Conservation (phyloP, 139 green algal genomes). For the Haematococcus sp. region DNA sequence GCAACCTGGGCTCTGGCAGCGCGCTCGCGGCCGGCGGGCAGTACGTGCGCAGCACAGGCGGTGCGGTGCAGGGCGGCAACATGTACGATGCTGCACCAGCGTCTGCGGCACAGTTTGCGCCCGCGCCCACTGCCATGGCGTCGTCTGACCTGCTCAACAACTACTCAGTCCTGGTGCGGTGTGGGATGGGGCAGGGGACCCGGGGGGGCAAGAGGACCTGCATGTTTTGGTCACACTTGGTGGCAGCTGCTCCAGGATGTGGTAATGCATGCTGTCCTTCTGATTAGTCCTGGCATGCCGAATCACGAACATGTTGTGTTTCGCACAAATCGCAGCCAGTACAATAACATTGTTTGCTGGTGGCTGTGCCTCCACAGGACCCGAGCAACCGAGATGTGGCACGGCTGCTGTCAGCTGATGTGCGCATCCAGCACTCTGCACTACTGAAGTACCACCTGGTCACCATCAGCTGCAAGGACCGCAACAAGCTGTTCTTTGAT, state of each 20-base stretch:
- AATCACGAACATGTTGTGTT: too few species aligned
- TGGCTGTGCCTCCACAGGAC: too few species aligned
- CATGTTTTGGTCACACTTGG: neutral
- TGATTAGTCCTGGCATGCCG: too few species aligned
- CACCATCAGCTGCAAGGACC: conserved; percentile 80
- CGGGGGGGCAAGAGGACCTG: neutral
- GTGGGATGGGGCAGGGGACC: neutral
- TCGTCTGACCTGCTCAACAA: conserved; percentile 14
- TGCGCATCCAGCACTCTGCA: conserved; percentile 63
- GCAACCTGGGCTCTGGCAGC: too few species aligned
- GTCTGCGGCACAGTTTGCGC: conserved; percentile 9
- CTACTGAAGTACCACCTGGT: conserved; percentile 79
- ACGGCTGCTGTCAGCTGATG: conserved; percentile 34
- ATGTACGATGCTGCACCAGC: neutral
- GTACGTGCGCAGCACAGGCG: neutral
- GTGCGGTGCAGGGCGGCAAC: too few species aligned
- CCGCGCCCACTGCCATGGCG: conserved; percentile 17
- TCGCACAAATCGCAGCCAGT: too few species aligned
- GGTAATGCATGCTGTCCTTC: too few species aligned
- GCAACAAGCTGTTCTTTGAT: conserved; percentile 89
- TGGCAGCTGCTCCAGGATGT: too few species aligned
- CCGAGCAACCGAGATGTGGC: conserved; percentile 9
- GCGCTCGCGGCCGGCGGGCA: neutral
- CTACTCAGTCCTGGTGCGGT: conserved; percentile 9
- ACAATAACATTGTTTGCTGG: too few species aligned